Evolutionary conservation across 2,329 filamentous ascomycete genomes (phyloP).

Genomic region (Sporothrix inflata): DNA sequence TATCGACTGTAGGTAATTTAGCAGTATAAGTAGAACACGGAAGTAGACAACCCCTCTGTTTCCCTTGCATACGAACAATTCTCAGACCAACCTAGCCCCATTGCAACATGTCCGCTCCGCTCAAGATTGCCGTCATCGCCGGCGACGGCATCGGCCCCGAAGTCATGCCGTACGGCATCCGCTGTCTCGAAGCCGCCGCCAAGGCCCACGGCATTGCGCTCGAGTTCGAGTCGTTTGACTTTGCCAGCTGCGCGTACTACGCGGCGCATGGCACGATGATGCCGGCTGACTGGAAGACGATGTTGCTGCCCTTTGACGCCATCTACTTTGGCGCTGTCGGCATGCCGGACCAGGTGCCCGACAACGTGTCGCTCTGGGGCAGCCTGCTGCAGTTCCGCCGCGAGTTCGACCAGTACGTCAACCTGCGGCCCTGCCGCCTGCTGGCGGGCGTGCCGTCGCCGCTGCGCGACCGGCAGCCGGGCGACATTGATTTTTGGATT

Average conservation of each 20-base stretch:
- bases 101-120: slow-evolving; percentile 3
- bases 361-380: slow-evolving; percentile 68
- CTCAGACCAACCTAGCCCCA: background rate
- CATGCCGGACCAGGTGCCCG: slow-evolving; percentile 47
- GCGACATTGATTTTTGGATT: slow-evolving; percentile 67
- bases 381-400: slow-evolving; percentile 67
- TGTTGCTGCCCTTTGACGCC: slow-evolving; percentile 46
- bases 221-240: slow-evolving; percentile 63
- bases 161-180: slow-evolving; percentile 43
- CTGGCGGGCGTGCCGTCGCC: slow-evolving; percentile 62
- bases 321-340: slow-evolving; percentile 42
- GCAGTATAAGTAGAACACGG: too few relatives aligned
- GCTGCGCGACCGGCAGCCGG: slow-evolving; percentile 51
- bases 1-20: background rate
- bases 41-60: background rate
- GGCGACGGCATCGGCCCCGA: slow-evolving; percentile 42
- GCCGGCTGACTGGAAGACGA: slow-evolving; percentile 60
- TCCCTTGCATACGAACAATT: too few relatives aligned
- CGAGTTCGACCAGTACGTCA: slow-evolving; percentile 67
- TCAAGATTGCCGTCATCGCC: slow-evolving; percentile 33
- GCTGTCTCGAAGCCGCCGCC: slow-evolving; percentile 40
- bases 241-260: slow-evolving; percentile 68
- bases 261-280: slow-evolving; percentile 69
- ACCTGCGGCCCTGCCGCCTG: slow-evolving; percentile 64
- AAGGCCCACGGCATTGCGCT: slow-evolving; percentile 61